phyloP scores from a whole-genome alignment of 2,329 filamentous ascomycete species.

The Microdochium nivale region DNA sequence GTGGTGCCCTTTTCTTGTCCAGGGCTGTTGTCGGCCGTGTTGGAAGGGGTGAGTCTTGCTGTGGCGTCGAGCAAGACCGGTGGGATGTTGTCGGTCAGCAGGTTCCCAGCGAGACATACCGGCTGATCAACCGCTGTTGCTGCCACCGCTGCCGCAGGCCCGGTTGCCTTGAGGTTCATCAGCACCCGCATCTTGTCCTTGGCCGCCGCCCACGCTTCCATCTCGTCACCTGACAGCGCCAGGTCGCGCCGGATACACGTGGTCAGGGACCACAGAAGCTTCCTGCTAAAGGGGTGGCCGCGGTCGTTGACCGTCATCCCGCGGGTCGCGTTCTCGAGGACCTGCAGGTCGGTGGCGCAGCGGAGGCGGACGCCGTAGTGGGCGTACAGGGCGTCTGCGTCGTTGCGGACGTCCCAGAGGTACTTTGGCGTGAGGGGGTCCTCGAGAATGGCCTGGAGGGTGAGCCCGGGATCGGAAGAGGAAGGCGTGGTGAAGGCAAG shows the following conservation, averaged over 20 bases:
- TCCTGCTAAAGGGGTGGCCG: background rate
- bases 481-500: background rate
- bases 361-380: constrained; percentile 32
- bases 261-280: background rate
- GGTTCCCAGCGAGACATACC: too few species aligned
- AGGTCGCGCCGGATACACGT: background rate
- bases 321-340: constrained; percentile 13
- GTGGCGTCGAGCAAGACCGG: too few species aligned
- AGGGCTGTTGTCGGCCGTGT: too few species aligned
- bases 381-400: constrained; percentile 44
- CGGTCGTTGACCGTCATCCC: too few species aligned
- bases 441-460: background rate
- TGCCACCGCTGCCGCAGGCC: background rate
- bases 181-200: background rate
- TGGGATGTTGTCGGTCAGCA: too few species aligned
- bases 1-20: too few species aligned
- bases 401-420: constrained; percentile 50
- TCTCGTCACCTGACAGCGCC: background rate
- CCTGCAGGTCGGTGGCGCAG: constrained; percentile 43
- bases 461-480: background rate
- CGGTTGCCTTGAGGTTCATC: background rate
- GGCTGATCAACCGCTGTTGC: background rate
- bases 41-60: too few species aligned
- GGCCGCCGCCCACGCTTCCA: background rate
- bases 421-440: constrained; percentile 26